A percentile compares a stretch with the other conserved stretches of the same genome.
phyloP scores from a whole-genome alignment of 768 basidiomycete species.

The Tylopilus balloui region DNA sequence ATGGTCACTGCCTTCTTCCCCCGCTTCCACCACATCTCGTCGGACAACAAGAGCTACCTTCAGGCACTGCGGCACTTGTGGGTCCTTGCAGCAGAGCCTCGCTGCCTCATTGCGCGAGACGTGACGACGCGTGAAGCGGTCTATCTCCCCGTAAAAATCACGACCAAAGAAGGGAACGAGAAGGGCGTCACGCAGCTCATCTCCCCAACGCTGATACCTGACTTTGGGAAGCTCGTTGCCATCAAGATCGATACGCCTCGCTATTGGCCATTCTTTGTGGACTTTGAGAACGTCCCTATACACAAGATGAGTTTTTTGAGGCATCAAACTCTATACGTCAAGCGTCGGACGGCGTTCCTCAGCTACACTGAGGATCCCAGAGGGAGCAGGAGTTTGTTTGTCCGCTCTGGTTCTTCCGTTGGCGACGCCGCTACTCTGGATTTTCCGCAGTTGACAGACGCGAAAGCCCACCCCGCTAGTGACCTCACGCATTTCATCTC shows the following conservation, averaged over 20 bases:
- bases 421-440: constrained; percentile 85
- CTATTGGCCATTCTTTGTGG: constrained; percentile 91
- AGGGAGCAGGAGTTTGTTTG: constrained; percentile 87
- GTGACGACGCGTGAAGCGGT: constrained; percentile 89
- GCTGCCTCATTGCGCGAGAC: constrained; percentile 88
- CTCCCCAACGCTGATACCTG: constrained; percentile 89
- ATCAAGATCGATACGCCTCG: constrained; percentile 90
- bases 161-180: constrained; percentile 60
- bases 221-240: constrained; percentile 74
- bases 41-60: constrained; percentile 86
- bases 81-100: constrained; percentile 92
- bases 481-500: constrained; percentile 84
- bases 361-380: constrained; percentile 93
- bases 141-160: constrained; percentile 89
- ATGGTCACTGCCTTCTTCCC: constrained; percentile 93
- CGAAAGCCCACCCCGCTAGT: constrained; percentile 60
- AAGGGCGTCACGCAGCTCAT: constrained; percentile 74
- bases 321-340: constrained; percentile 85
- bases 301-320: constrained; percentile 68
- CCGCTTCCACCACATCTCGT: constrained; percentile 69
- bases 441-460: constrained; percentile 70
- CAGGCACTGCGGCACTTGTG: constrained; percentile 94
- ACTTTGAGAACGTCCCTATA: constrained; percentile 60
- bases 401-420: constrained; percentile 78
- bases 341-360: constrained; percentile 86